A percentile compares a stretch with the other conserved stretches of the same genome.
Evolutionary conservation across 352 stramenopile species (phyloP).

Genomic region (Globisporangium cystogenes): DNA sequence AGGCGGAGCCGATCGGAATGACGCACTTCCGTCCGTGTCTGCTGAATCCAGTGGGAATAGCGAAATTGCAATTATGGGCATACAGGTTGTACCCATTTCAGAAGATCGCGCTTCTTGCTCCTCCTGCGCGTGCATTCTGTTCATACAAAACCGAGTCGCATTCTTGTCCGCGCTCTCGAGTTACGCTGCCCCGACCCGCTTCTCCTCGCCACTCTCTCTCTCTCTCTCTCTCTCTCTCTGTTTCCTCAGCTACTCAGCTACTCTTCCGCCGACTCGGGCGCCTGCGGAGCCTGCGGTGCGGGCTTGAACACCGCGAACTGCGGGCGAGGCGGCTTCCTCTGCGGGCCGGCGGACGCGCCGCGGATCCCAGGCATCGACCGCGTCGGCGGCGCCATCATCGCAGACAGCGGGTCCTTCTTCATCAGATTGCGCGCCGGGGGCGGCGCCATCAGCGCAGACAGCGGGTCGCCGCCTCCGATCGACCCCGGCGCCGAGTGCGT

Average conservation of each 20-base stretch:
- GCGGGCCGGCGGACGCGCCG: conserved; percentile 17
- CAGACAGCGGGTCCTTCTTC: conserved; percentile 78
- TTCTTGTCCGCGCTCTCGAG: not conserved
- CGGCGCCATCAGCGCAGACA: conserved; percentile 78
- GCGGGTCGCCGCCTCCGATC: conserved; percentile 54
- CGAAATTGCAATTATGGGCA: too few species aligned
- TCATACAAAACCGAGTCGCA: not conserved
- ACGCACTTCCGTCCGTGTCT: too few species aligned
- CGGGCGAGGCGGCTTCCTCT: conserved; percentile 57
- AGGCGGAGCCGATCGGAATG: too few species aligned
- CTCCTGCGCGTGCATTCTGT: not conserved
- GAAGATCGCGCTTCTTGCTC: too few species aligned
- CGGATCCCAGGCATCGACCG: conserved; percentile 34
- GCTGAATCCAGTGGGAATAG: too few species aligned
- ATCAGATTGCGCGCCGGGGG: conserved; percentile 60
- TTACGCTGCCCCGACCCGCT: not conserved
- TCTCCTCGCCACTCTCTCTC: not conserved
- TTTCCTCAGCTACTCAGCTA: too few species aligned
- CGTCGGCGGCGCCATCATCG: conserved; percentile 82
- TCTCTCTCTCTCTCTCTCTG: too few species aligned
- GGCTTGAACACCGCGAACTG: conserved; percentile 89
- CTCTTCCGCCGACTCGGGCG: conserved; percentile 17
- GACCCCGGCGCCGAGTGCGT: conserved; percentile 66
- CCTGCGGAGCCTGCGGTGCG: conserved; percentile 11
- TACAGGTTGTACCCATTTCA: too few species aligned